phyloP scores from a whole-genome alignment of 805 yeast genomes.

The Priceomyces melissophilus region DNA sequence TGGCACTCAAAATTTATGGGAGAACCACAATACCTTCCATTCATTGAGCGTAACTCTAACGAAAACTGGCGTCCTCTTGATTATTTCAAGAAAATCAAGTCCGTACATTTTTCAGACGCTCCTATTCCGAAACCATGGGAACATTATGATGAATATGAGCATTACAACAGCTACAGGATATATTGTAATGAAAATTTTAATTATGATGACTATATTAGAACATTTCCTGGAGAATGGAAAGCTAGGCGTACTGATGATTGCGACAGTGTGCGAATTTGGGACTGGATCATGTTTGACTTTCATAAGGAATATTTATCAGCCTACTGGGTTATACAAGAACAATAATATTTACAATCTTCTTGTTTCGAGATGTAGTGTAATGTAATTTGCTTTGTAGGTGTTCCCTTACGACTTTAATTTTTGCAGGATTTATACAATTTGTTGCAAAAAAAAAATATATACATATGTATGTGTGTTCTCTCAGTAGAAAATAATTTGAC shows the following conservation, averaged over 20 bases:
- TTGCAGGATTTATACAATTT: no score
- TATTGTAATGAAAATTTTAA: constrained; percentile 17
- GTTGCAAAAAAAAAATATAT: no score
- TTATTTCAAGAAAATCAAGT: constrained; percentile 30
- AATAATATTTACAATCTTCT: no score
- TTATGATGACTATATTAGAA: constrained; percentile 11
- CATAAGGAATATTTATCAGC: not conserved
- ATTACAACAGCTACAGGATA: constrained; percentile 23
- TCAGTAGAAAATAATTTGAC: no score
- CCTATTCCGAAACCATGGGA: constrained; percentile 70
- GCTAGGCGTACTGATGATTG: constrained; percentile 25
- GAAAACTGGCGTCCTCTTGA: constrained; percentile 32
- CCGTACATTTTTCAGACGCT: constrained; percentile 62
- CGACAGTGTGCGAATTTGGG: constrained; percentile 29
- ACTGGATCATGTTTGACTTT: constrained; percentile 23
- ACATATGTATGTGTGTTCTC: no score
- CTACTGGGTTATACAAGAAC: constrained; percentile 1
- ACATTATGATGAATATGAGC: constrained; percentile 16
- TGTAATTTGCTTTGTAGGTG: no score
- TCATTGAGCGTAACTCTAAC: constrained; percentile 11
- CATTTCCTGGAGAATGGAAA: constrained; percentile 17
- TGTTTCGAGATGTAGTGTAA: no score
- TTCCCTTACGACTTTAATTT: no score
- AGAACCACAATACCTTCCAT: constrained; percentile 43
- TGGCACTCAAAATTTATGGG: constrained; percentile 40